These are phyloP conservation scores for Annulohypoxylon maeteangense DNA, from an alignment of 495 filamentous ascomycete genomes.

Conservation along the genomic window DNA sequence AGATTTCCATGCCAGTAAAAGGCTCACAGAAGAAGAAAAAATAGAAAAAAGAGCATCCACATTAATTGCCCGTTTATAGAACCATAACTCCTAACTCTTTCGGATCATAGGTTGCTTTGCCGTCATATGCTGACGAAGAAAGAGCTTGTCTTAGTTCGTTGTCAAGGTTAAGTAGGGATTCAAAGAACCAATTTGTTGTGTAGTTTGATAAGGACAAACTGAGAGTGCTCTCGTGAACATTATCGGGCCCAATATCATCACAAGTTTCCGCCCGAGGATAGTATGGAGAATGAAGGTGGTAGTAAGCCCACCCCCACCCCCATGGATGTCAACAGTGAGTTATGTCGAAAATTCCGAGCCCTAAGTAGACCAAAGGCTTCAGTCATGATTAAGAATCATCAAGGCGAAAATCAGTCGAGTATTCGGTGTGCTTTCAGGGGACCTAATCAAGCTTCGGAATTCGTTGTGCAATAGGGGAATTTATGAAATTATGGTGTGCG, in stretches of 20 bases:
- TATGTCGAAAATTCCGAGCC: too few relatives aligned
- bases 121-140: background rate
- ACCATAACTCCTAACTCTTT: background rate
- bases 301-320: too few relatives aligned
- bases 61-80: background rate
- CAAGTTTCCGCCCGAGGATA: background rate
- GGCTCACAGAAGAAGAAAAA: background rate
- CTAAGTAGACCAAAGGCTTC: background rate
- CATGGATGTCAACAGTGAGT: background rate
- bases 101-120: background rate
- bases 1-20: background rate
- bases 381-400: background rate
- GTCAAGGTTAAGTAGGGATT: background rate
- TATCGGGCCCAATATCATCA: background rate
- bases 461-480: background rate
- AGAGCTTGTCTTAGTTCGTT: background rate
- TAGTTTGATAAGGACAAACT: background rate
- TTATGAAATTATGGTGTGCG: background rate
- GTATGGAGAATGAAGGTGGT: background rate
- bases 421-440: background rate
- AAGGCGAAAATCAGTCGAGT: background rate
- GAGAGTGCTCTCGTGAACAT: background rate
- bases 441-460: too few relatives aligned
- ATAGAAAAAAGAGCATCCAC: background rate
- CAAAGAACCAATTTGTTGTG: background rate